These are phyloP conservation scores for Passiflora organensis DNA, from an alignment of 345 rosid species.

Conservation along the genomic window DNA sequence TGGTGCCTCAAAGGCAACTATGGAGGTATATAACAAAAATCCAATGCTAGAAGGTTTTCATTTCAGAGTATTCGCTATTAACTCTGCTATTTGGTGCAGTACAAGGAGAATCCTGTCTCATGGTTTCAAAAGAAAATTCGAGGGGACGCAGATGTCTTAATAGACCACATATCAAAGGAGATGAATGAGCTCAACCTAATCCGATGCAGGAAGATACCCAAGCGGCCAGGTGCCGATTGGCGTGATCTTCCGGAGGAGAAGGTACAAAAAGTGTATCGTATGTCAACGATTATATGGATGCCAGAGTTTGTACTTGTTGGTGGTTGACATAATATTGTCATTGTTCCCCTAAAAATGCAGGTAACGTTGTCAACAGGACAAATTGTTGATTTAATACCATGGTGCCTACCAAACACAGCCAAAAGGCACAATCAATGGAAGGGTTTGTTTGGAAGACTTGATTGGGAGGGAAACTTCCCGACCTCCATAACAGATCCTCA, in stretches of 20 bases:
- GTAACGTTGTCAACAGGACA: conserved; percentile 60
- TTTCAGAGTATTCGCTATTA: neutral
- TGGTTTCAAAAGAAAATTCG: conserved; percentile 79
- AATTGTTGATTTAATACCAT: conserved; percentile 60
- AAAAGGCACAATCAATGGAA: conserved; percentile 80
- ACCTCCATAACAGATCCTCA: conserved; percentile 86
- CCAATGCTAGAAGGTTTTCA: too few species aligned
- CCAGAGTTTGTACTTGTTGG: neutral
- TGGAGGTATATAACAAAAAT: conserved; percentile 35
- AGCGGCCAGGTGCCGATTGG: conserved; percentile 92
- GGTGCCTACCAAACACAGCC: conserved; percentile 78
- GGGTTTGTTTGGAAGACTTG: conserved; percentile 81
- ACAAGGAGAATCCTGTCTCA: conserved; percentile 51
- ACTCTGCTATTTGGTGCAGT: conserved; percentile 35
- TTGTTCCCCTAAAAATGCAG: conserved; percentile 24
- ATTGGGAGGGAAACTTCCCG: conserved; percentile 93
- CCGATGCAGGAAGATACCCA: conserved; percentile 69
- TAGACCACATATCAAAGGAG: conserved; percentile 72
- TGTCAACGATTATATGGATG: neutral
- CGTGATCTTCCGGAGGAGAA: conserved; percentile 70
- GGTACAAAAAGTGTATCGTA: conserved; percentile 26
- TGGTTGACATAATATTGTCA: neutral
- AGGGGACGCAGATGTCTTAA: conserved; percentile 42
- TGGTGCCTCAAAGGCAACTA: conserved; percentile 49
- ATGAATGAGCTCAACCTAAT: conserved; percentile 77